Conservation (phyloP, 2,329 filamentous ascomycete genomes). For the Verticillium nonalfalfae region DNA sequence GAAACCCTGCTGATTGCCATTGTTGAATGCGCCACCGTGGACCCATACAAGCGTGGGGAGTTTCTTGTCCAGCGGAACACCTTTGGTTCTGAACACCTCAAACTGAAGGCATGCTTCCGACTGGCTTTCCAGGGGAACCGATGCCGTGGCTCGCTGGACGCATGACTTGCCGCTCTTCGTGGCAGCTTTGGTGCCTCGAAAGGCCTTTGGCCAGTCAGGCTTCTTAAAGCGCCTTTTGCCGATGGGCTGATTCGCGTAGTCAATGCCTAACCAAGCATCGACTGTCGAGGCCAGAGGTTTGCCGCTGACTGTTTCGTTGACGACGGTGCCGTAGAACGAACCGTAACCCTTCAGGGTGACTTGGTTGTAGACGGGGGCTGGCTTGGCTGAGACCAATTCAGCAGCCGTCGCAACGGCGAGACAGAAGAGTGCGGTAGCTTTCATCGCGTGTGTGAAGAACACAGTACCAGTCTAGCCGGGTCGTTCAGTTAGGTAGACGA, state of each 20-base stretch:
- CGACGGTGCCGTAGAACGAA: slow-evolving; percentile 27
- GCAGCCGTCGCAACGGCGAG: no score
- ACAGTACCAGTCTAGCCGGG: no score
- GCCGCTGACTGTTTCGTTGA: slow-evolving; percentile 26
- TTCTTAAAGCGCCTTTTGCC: slow-evolving; percentile 32
- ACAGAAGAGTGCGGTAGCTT: no score
- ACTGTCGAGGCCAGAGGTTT: slow-evolving; percentile 18
- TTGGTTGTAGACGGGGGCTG: slow-evolving; percentile 5
- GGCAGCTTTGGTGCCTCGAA: slow-evolving; percentile 30
- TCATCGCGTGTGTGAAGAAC: no score
- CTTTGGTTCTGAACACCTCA: slow-evolving; percentile 15
- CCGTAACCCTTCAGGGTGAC: slow-evolving; percentile 30
- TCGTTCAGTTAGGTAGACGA: no score
- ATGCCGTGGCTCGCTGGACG: slow-evolving; percentile 25
- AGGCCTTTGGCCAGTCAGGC: slow-evolving; percentile 29
- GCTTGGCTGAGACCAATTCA: no score
- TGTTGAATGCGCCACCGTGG: slow-evolving; percentile 4
- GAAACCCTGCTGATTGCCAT: neutral
- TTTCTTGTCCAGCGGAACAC: slow-evolving; percentile 15
- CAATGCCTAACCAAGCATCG: slow-evolving; percentile 41
- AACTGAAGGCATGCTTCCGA: slow-evolving; percentile 7
- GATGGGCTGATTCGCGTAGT: slow-evolving; percentile 34
- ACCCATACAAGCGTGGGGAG: slow-evolving; percentile 13
- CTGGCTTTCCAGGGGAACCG: slow-evolving; percentile 4
- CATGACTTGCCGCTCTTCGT: slow-evolving; percentile 32